These are phyloP conservation scores for Metroxylon sagu DNA, from an alignment of 176 grass and related monocot genomes.

Conservation along the genomic window DNA sequence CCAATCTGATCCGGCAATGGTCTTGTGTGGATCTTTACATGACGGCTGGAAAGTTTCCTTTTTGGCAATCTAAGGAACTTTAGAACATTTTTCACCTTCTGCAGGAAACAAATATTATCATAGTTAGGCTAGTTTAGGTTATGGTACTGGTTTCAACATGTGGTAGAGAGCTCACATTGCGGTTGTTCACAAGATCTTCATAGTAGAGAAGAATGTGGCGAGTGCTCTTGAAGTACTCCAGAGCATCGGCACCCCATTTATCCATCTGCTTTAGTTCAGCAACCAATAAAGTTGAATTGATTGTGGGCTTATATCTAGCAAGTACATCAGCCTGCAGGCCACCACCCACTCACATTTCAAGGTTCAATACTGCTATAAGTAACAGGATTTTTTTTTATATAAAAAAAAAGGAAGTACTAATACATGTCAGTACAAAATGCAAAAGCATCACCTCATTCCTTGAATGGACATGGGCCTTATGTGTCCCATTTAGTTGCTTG, in stretches of 20 bases:
- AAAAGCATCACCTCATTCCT: slow-evolving; percentile 38
- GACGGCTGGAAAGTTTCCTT: slow-evolving; percentile 49
- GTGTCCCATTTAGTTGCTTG: slow-evolving; percentile 89
- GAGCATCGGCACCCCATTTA: slow-evolving; percentile 48
- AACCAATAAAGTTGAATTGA: slow-evolving; percentile 51
- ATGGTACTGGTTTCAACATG: neutral
- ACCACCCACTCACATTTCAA: slow-evolving; percentile 1
- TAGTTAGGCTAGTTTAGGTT: too few species aligned
- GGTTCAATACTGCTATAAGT: neutral
- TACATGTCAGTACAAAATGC: too few species aligned
- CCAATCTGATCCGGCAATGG: slow-evolving; percentile 52
- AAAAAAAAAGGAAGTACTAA: neutral
- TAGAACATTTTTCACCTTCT: slow-evolving; percentile 77
- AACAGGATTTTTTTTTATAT: neutral
- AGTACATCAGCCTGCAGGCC: slow-evolving; percentile 59
- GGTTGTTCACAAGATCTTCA: slow-evolving; percentile 69
- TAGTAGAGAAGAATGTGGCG: slow-evolving; percentile 78
- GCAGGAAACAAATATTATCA: slow-evolving; percentile 9
- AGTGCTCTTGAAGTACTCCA: slow-evolving; percentile 58
- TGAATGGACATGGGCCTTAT: slow-evolving; percentile 70
- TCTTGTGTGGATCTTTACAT: slow-evolving; percentile 90
- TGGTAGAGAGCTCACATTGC: slow-evolving; percentile 37
- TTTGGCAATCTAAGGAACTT: slow-evolving; percentile 74
- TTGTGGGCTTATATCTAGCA: slow-evolving; percentile 65
- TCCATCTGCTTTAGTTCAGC: slow-evolving; percentile 36